Evolutionary conservation across 805 yeast species (phyloP).

Genomic region (Candida nemodendra): DNA sequence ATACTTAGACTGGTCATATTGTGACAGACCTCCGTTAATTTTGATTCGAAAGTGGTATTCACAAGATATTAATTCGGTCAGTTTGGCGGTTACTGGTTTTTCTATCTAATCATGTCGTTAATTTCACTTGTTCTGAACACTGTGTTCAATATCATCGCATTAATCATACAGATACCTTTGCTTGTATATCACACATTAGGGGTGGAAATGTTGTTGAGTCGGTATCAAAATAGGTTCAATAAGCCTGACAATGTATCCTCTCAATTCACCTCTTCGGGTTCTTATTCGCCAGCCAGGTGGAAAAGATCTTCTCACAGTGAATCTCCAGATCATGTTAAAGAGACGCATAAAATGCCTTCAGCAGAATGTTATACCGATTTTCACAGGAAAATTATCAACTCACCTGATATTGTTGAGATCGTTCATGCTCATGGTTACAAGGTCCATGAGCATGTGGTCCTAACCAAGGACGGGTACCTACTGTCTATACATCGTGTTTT

Average conservation of each 20-base stretch:
- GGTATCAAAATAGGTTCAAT: slow-evolving; percentile 14
- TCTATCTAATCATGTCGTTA: neutral
- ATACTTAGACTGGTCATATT: too few relatives aligned
- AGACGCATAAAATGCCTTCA: neutral
- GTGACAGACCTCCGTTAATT: too few relatives aligned
- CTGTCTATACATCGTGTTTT: slow-evolving; percentile 68
- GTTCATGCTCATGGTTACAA: slow-evolving; percentile 52
- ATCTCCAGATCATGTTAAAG: neutral
- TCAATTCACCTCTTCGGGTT: neutral
- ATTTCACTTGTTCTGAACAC: neutral
- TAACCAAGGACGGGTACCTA: slow-evolving; percentile 77
- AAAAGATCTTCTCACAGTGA: slow-evolving; percentile 1
- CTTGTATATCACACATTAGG: slow-evolving; percentile 22
- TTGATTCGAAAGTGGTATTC: too few relatives aligned
- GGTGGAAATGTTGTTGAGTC: slow-evolving; percentile 18
- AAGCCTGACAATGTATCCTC: slow-evolving; percentile 24
- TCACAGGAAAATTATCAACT: slow-evolving; percentile 20
- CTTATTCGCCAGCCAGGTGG: neutral
- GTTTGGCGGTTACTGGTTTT: too few relatives aligned
- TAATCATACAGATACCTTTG: slow-evolving; percentile 23
- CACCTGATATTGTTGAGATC: slow-evolving; percentile 33
- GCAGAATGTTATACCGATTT: slow-evolving; percentile 5
- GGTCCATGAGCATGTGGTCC: slow-evolving; percentile 74
- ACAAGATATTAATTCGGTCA: too few relatives aligned
- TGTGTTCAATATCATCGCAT: slow-evolving; percentile 11